These are phyloP conservation scores for Tulasnella sp. DNA, from an alignment of 768 basidiomycete genomes.

Conservation along the genomic window DNA sequence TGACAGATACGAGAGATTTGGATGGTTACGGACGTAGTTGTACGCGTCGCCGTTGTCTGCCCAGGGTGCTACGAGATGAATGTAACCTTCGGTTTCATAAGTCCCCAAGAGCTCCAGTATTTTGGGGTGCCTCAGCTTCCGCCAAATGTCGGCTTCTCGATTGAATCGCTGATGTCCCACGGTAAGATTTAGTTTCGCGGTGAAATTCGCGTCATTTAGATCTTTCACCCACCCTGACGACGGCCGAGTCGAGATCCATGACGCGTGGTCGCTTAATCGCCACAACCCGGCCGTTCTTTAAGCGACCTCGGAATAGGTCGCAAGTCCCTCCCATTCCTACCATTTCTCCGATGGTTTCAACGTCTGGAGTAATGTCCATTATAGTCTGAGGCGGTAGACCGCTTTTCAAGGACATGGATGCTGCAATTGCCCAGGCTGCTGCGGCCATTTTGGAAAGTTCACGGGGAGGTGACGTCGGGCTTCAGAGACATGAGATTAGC, in stretches of 20 bases:
- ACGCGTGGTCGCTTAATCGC: constrained; percentile 25
- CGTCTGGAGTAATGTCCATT: constrained; percentile 18
- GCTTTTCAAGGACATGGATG: neutral
- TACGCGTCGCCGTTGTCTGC: neutral
- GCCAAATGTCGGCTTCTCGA: constrained; percentile 26
- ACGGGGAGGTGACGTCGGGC: neutral
- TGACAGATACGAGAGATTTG: neutral
- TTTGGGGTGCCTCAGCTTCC: constrained; percentile 20
- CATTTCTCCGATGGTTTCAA: constrained; percentile 16
- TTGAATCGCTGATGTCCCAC: neutral
- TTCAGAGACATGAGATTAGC: neutral
- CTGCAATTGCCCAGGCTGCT: neutral
- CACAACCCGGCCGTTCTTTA: neutral
- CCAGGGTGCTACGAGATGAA: constrained; percentile 19
- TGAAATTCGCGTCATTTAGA: neutral
- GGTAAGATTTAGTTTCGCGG: neutral
- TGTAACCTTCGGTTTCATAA: neutral
- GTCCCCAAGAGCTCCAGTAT: constrained; percentile 12
- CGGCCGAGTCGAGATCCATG: constrained; percentile 17
- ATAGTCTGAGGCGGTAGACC: constrained; percentile 10
- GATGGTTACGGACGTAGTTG: neutral
- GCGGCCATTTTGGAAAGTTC: neutral
- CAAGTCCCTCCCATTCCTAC: constrained; percentile 23
- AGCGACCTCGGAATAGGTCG: constrained; percentile 8
- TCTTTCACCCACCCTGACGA: constrained; percentile 5